Percentiles rank a stretch among this genome's conserved stretches.
Evolutionary conservation across 1,139 yeast species (phyloP).

Genomic region (Debaryomyces psychrophilus): DNA sequence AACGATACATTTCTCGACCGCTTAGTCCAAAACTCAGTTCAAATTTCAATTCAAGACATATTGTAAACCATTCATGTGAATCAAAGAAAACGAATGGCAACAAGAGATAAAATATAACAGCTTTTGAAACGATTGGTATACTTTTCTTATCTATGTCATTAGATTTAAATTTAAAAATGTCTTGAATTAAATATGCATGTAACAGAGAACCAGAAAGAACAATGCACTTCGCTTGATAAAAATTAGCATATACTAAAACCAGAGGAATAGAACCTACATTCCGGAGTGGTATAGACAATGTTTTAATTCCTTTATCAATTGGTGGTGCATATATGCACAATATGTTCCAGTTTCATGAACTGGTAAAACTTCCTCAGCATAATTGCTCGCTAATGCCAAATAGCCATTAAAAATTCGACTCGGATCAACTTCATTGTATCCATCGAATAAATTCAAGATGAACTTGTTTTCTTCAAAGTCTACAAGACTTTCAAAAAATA

Average conservation of each 20-base stretch:
- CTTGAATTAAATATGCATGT: constrained; percentile 28
- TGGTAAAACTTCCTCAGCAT: constrained; percentile 16
- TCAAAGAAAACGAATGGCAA: constrained; percentile 25
- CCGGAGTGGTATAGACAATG: constrained; percentile 22
- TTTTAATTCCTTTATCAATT: constrained; percentile 13
- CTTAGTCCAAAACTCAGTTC: constrained; percentile 14
- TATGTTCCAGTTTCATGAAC: constrained; percentile 33
- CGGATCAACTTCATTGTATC: constrained; percentile 1
- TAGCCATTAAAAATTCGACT: not conserved
- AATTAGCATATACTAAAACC: not conserved
- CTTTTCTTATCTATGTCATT: too few relatives aligned
- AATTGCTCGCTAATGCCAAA: constrained; percentile 10
- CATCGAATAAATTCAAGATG: constrained; percentile 11
- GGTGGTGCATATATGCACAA: constrained; percentile 38
- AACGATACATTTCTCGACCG: constrained; percentile 16
- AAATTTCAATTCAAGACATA: too few relatives aligned
- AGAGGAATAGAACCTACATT: not conserved
- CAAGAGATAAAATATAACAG: constrained; percentile 31
- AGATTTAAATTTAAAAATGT: constrained; percentile 31
- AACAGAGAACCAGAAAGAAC: constrained; percentile 22
- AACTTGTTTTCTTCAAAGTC: constrained; percentile 16
- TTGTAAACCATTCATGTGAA: constrained; percentile 17
- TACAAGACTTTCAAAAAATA: constrained; percentile 17
- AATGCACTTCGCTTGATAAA: constrained; percentile 14
- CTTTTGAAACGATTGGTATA: constrained; percentile 37